Conservation (phyloP, 768 basidiomycete genomes). For the Nevesoporus exiguus region DNA sequence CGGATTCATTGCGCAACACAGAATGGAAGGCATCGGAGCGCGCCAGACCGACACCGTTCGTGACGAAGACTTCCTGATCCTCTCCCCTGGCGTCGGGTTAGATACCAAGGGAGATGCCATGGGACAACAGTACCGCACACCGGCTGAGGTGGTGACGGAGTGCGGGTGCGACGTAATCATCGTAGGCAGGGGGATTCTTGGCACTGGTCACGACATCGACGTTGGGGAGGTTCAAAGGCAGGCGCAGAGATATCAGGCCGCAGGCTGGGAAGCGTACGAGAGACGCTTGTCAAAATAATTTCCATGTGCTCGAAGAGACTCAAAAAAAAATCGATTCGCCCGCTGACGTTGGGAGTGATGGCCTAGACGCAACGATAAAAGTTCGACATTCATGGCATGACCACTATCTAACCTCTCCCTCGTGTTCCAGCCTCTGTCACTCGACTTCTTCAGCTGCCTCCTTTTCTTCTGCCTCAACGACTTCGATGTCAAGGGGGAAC, state of each 20-base stretch:
- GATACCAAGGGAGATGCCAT: slow-evolving; percentile 75
- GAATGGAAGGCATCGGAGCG: slow-evolving; percentile 68
- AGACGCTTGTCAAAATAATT: slow-evolving; percentile 38
- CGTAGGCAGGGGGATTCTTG: slow-evolving; percentile 94
- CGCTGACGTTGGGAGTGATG: neutral
- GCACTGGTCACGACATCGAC: slow-evolving; percentile 45
- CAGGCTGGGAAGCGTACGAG: slow-evolving; percentile 91
- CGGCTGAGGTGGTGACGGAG: slow-evolving; percentile 73
- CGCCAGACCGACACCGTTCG: slow-evolving; percentile 26
- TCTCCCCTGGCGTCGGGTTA: slow-evolving; percentile 91
- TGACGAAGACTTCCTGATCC: slow-evolving; percentile 80
- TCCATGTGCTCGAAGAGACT: neutral
- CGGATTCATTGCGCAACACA: slow-evolving; percentile 89
- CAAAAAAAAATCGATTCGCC: neutral
- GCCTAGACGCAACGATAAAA: neutral
- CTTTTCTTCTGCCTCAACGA: slow-evolving; percentile 89
- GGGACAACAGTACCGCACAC: slow-evolving; percentile 96
- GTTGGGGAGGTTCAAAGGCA: slow-evolving; percentile 46
- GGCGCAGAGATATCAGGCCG: slow-evolving; percentile 79
- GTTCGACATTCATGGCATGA: neutral
- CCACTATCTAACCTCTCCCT: slow-evolving; percentile 5
- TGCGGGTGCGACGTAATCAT: slow-evolving; percentile 95
- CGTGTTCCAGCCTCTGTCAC: slow-evolving; percentile 11
- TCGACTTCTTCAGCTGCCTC: slow-evolving; percentile 55
- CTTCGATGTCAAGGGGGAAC: slow-evolving; percentile 92